These are phyloP conservation scores for Epichloe sp. DNA, from an alignment of 2,329 filamentous ascomycete species.

Conservation along the genomic window DNA sequence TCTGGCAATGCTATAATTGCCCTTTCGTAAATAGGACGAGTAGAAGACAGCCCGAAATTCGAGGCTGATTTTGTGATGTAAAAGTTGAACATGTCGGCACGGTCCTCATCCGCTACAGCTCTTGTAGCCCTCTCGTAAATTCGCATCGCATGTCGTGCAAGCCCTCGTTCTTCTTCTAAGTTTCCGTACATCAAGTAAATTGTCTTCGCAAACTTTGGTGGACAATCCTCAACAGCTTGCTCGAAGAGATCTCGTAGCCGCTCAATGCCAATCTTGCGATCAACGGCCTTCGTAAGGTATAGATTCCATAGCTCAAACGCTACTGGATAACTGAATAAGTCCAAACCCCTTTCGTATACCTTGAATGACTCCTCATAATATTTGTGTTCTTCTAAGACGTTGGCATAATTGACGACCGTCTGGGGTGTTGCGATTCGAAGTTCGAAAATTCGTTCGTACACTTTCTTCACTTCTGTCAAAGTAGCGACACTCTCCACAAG, in stretches of 20 bases:
- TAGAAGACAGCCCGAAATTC: constrained; percentile 93
- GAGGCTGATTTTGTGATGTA: constrained; percentile 98
- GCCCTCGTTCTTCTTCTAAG: constrained; percentile 85
- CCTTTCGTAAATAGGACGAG: constrained; percentile 88
- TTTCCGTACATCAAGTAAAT: constrained; percentile 98
- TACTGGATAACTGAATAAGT: constrained; percentile 97
- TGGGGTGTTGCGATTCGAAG: constrained; percentile 95
- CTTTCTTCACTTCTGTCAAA: constrained; percentile 80
- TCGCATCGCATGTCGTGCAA: constrained; percentile 93
- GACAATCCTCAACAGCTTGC: constrained; percentile 88
- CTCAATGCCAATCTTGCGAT: constrained; percentile 92
- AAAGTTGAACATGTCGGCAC: constrained; percentile 96
- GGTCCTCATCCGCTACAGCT: constrained; percentile 86
- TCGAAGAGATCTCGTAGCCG: constrained; percentile 90
- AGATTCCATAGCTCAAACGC: constrained; percentile 98
- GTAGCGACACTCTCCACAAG: constrained; percentile 89
- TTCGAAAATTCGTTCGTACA: constrained; percentile 97
- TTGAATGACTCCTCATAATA: constrained; percentile 99
- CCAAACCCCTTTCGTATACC: constrained; percentile 86
- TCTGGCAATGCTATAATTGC: constrained; percentile 91
- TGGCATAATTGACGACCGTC: constrained; percentile 97
- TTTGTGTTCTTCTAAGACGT: constrained; percentile 81
- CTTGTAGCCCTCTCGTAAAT: constrained; percentile 96
- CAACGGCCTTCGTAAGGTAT: constrained; percentile 92
- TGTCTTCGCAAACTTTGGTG: constrained; percentile 89